Evolutionary conservation across 2,329 filamentous ascomycete species (phyloP).

Genomic region (Lojkania enalia): DNA sequence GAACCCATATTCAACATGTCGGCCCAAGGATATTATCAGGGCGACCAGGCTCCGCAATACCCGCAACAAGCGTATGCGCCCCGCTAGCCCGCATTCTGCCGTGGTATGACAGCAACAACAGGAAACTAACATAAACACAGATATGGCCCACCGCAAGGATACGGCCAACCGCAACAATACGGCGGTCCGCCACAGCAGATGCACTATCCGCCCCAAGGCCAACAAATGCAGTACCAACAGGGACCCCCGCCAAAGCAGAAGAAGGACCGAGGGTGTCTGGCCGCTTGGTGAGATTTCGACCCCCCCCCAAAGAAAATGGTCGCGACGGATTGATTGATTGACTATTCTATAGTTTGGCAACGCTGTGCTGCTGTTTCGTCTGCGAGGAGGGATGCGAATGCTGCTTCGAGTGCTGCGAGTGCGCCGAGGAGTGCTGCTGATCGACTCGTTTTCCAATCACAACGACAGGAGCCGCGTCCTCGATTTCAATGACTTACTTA

Average conservation of each 20-base stretch:
- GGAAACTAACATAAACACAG: no score
- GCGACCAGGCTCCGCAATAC: conserved; percentile 37
- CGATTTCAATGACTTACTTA: no score
- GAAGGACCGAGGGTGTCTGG: conserved; percentile 45
- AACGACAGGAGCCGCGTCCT: no score
- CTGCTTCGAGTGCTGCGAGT: conserved; percentile 63
- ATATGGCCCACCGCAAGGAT: no score
- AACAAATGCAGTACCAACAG: conserved; percentile 56
- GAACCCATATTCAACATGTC: conserved; percentile 30
- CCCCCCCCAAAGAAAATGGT: no score
- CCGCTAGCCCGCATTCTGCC: no score
- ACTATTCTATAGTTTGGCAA: conserved; percentile 29
- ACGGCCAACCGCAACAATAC: conserved; percentile 10
- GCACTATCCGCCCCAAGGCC: conserved; percentile 12
- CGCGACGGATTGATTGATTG: no score
- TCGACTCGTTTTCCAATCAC: no score
- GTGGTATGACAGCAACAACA: no score
- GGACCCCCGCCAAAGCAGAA: conserved; percentile 49
- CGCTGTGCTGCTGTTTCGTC: conserved; percentile 66
- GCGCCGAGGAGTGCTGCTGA: conserved; percentile 38
- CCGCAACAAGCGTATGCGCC: conserved; percentile 38
- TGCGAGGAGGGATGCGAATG: conserved; percentile 67
- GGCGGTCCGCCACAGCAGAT: conserved; percentile 17
- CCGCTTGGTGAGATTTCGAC: conserved; percentile 34
- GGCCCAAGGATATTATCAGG: conserved; percentile 44